Percentiles rank a stretch among this genome's conserved stretches.
These are phyloP conservation scores for Kalaharituber pfeilii DNA, from an alignment of 2,329 filamentous ascomycete genomes.

Conservation along the genomic window DNA sequence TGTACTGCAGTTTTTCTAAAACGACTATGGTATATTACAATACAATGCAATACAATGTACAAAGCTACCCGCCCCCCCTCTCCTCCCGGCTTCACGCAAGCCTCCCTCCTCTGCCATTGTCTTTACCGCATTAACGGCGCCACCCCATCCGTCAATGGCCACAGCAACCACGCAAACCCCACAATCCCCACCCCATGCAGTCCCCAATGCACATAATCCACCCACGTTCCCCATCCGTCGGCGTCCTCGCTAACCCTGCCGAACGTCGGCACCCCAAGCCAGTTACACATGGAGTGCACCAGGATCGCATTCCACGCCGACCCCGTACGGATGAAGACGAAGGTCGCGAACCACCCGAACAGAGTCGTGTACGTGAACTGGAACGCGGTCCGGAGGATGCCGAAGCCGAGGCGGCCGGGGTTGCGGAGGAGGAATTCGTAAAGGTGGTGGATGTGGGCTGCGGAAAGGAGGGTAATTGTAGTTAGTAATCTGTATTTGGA, in stretches of 20 bases:
- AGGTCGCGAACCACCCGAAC: slow-evolving; percentile 86
- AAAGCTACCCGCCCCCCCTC: no score
- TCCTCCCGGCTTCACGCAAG: no score
- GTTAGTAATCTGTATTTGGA: neutral
- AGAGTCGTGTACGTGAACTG: slow-evolving; percentile 83
- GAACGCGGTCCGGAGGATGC: slow-evolving; percentile 54
- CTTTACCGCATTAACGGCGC: neutral
- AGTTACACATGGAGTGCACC: slow-evolving; percentile 82
- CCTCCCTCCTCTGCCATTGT: neutral
- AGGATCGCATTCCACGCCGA: slow-evolving; percentile 58
- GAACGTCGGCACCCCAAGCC: slow-evolving; percentile 69
- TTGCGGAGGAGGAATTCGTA: slow-evolving; percentile 81
- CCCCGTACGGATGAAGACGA: slow-evolving; percentile 70
- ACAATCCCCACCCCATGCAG: slow-evolving; percentile 55
- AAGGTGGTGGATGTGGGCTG: slow-evolving; percentile 81
- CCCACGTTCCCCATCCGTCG: slow-evolving; percentile 32
- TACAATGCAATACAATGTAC: no score
- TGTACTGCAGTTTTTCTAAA: no score
- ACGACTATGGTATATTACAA: no score
- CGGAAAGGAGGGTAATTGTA: neutral
- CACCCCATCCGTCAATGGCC: slow-evolving; percentile 44
- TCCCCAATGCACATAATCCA: slow-evolving; percentile 65
- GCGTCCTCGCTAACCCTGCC: slow-evolving; percentile 55
- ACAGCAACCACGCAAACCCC: slow-evolving; percentile 54
- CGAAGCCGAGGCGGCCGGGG: slow-evolving; percentile 46